Evolutionary conservation across 257 asterid species (phyloP).

Genomic region (Nicotiana benthamiana): DNA sequence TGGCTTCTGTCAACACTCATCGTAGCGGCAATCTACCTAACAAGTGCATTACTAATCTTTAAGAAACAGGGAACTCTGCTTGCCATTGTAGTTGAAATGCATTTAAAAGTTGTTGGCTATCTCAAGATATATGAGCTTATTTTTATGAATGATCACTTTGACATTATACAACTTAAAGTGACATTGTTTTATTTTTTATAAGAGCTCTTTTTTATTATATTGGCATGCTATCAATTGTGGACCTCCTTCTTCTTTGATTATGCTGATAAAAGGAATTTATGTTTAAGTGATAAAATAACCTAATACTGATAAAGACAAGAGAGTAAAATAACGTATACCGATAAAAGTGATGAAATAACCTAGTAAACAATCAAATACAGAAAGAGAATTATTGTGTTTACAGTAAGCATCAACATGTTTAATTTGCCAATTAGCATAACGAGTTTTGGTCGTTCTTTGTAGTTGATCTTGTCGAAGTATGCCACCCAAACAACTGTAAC

Average conservation of each 20-base stretch:
- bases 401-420: neutral
- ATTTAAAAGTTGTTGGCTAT: neutral
- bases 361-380: neutral
- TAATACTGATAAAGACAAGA: neutral
- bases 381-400: neutral
- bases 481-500: constrained; percentile 86
- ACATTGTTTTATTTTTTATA: neutral
- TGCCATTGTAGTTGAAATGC: neutral
- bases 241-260: neutral
- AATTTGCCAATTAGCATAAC: neutral
- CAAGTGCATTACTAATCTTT: neutral
- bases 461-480: constrained; percentile 90
- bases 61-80: neutral
- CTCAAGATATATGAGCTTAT: neutral
- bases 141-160: neutral
- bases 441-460: constrained; percentile 20
- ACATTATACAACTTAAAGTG: neutral
- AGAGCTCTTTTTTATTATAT: neutral
- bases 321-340: neutral
- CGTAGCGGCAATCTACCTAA: neutral
- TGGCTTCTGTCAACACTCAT: neutral
- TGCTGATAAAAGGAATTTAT: neutral
- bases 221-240: neutral
- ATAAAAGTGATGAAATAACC: neutral
- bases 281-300: neutral